Evolutionary conservation across 208 protist genomes (phyloP).

Genomic region (Acanthamoeba quina): DNA sequence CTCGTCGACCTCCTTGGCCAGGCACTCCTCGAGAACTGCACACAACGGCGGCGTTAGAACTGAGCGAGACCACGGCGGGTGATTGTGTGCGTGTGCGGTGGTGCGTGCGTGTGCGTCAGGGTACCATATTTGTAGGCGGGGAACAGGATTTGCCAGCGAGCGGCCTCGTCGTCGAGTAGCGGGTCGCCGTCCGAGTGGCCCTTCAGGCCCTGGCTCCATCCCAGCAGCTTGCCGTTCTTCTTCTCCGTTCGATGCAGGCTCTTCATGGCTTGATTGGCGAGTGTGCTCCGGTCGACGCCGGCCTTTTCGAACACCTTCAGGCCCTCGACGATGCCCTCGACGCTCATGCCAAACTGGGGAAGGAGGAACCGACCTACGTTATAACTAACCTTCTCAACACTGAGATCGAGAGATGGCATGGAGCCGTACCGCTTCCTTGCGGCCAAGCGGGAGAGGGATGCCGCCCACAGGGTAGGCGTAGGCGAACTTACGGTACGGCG

Average conservation of each 20-base stretch:
- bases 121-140: slow-evolving; percentile 54
- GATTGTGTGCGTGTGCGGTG: neutral
- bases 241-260: slow-evolving; percentile 38
- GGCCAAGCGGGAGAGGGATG: slow-evolving; percentile 49
- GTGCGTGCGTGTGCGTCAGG: no score
- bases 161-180: slow-evolving; percentile 1
- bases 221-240: slow-evolving; percentile 31
- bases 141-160: slow-evolving; percentile 51
- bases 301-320: slow-evolving; percentile 67
- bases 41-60: neutral
- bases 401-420: neutral
- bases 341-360: slow-evolving; percentile 32
- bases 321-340: slow-evolving; percentile 49
- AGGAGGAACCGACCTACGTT: neutral
- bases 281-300: slow-evolving; percentile 15
- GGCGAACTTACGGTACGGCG: slow-evolving; percentile 48
- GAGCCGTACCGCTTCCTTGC: slow-evolving; percentile 9
- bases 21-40: slow-evolving; percentile 14
- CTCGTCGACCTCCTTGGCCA: neutral
- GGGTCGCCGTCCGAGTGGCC: neutral
- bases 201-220: slow-evolving; percentile 50
- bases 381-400: no score
- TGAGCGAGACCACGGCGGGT: neutral
- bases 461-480: slow-evolving; percentile 41
- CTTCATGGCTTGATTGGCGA: slow-evolving; percentile 34